Evolutionary conservation across 2,329 filamentous ascomycete species (phyloP).

Genomic region (Curvularia hawaiiensis): DNA sequence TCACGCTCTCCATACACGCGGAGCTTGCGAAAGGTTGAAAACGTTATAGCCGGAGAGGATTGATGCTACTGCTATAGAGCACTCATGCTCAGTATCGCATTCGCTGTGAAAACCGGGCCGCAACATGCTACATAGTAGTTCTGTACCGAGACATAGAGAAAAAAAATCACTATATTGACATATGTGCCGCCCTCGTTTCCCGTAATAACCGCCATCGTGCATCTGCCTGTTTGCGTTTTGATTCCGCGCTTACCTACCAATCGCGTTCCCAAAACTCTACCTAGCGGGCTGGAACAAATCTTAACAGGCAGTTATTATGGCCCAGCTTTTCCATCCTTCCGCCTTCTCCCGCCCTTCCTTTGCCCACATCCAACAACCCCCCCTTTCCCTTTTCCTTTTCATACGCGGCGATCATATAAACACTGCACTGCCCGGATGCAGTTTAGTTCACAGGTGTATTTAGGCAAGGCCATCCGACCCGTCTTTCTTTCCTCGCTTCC

Average conservation of each 20-base stretch:
- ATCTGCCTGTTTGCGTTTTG: background rate
- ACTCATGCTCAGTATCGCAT: too few relatives aligned
- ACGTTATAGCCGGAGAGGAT: too few relatives aligned
- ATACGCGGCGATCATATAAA: slow-evolving; percentile 4
- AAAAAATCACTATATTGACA: background rate
- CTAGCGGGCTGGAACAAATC: background rate
- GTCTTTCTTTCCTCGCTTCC: background rate
- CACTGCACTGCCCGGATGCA: background rate
- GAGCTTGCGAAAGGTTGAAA: background rate
- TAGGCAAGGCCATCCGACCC: background rate
- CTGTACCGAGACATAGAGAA: background rate
- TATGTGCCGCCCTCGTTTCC: background rate
- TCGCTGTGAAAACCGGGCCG: background rate
- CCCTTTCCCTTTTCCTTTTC: background rate
- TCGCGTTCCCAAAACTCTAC: background rate
- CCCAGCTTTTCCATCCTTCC: background rate
- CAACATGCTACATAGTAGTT: background rate
- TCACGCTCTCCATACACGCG: background rate
- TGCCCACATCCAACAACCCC: background rate
- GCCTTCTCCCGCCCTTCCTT: background rate
- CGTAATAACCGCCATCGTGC: background rate
- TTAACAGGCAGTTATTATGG: background rate
- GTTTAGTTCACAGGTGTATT: background rate
- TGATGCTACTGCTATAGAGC: too few relatives aligned
- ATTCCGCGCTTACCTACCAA: background rate